Base-by-base conservation (phyloP, 2,329 filamentous ascomycete species). In the Aspergillus hiratsukae region DNA sequence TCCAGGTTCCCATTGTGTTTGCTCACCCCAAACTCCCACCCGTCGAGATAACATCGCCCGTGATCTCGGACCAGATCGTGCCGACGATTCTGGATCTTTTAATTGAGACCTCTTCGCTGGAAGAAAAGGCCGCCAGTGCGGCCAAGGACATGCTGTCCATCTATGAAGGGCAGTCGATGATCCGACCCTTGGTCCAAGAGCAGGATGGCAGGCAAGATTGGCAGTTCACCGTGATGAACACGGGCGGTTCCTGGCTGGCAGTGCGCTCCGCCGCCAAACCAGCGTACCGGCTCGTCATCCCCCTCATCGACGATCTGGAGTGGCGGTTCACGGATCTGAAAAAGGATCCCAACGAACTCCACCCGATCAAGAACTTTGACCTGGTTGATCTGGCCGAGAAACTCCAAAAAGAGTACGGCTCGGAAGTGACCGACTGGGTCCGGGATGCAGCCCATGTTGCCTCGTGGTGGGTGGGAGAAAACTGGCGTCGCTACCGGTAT, bases 211-310 rank as follows among this genome's bases (percentile, higher is more conserved):
- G 53, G 21, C 56, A 67, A 37, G 61, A 67, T 51, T 72, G 69
- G 69, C 69, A 72, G 41, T 71, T 72, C 58, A 71, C 66, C 14
- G 68, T 69, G 27, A 70, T 72, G 66, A 72, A 72, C 58, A 69
- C 69, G 0, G 69, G 69, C n/a, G 67, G 67, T 1, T 64, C 68
- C 0, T 68, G 67, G 67, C 61, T 72, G 3, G 64, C 66, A 0
- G 55, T 72, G 21, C 69, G 69, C 1, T 71, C 68, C 3, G 69
- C 68, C 6, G 66, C 66, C 3, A 56, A 57, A 10, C 68, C 67
- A 0, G 56, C 58, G 17, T 70, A 62, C 54, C 66, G 69, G 1
- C 58, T 72, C 3, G 68, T 71, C 10, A 65, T 72, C 21, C 69
- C 69, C 2, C 58, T 72, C 2, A 62, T 70, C 10, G 63, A 64